A percentile compares a stretch with the other conserved stretches of the same genome.
phyloP scores from a whole-genome alignment of 768 basidiomycete genomes.

The Gyrodon lividus region DNA sequence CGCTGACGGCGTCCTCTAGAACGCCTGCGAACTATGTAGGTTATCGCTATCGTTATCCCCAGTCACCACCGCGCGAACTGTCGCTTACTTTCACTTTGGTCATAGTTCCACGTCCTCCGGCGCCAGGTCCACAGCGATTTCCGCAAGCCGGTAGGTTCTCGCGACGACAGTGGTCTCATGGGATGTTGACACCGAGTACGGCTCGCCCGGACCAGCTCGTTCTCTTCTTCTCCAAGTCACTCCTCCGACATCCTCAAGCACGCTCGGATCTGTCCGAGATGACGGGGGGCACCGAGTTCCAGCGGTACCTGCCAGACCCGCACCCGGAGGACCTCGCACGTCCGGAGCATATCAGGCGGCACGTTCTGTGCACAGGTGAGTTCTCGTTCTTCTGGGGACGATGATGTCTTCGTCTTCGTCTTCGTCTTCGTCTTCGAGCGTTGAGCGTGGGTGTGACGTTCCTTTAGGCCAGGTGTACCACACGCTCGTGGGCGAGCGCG shows the following conservation, averaged over 20 bases:
- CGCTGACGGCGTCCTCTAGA: slow-evolving; percentile 32
- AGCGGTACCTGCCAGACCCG: slow-evolving; percentile 84
- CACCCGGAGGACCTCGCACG: slow-evolving; percentile 66
- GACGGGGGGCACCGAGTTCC: slow-evolving; percentile 81
- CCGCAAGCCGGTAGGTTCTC: slow-evolving; percentile 75
- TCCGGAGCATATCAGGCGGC: slow-evolving; percentile 81
- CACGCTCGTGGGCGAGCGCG: slow-evolving; percentile 79
- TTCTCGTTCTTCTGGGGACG: too few species aligned
- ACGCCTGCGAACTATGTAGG: slow-evolving; percentile 88
- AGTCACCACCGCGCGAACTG: neutral
- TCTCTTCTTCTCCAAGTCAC: slow-evolving; percentile 93
- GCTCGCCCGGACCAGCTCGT: slow-evolving; percentile 58
- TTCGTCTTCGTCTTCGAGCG: too few species aligned
- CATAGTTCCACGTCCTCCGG: slow-evolving; percentile 86
- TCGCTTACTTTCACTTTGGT: slow-evolving; percentile 6
- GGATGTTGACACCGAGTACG: neutral
- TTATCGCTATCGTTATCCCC: too few species aligned
- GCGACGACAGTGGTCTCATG: neutral
- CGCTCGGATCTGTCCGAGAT: slow-evolving; percentile 82
- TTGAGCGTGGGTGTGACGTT: neutral
- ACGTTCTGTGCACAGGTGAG: slow-evolving; percentile 80
- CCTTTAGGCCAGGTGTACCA: slow-evolving; percentile 87
- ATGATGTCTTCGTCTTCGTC: too few species aligned
- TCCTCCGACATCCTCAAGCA: slow-evolving; percentile 87
- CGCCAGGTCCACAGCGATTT: slow-evolving; percentile 93